Conservation (phyloP, 495 filamentous ascomycete genomes). For the Xylaria longipes region DNA sequence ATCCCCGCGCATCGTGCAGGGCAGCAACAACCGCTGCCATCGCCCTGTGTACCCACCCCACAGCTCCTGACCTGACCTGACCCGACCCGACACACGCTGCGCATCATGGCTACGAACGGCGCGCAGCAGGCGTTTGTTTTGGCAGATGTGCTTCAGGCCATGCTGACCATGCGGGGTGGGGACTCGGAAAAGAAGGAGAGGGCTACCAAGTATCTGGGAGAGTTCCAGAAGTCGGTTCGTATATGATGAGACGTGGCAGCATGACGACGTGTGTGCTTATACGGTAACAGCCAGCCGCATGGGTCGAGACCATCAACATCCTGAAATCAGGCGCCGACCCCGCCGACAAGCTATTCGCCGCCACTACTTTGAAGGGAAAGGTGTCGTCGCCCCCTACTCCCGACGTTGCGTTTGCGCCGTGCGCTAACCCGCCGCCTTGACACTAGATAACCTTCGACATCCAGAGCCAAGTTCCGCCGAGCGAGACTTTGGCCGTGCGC, state of each 20-base stretch:
- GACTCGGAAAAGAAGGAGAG: constrained; percentile 83
- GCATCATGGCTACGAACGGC: constrained; percentile 72
- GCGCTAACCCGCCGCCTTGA: constrained; percentile 14
- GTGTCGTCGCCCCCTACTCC: constrained; percentile 56
- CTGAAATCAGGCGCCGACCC: constrained; percentile 77
- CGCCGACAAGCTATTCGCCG: constrained; percentile 92
- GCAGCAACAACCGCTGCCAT: constrained; percentile 20
- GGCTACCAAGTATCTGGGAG: constrained; percentile 88
- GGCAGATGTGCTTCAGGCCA: constrained; percentile 74
- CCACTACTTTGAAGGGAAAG: constrained; percentile 97
- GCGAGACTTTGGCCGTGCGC: constrained; percentile 75
- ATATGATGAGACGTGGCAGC: constrained; percentile 19
- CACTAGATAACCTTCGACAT: constrained; percentile 58
- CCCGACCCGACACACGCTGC: constrained; percentile 26
- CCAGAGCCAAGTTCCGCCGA: constrained; percentile 72
- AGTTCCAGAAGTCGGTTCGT: constrained; percentile 95
- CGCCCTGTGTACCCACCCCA: constrained; percentile 40
- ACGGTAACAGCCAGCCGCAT: constrained; percentile 72
- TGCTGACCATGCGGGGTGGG: constrained; percentile 89
- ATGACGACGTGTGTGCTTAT: neutral
- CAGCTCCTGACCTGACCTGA: constrained; percentile 31
- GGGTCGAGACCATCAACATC: constrained; percentile 84
- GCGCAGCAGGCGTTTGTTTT: constrained; percentile 76
- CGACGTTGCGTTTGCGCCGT: neutral
- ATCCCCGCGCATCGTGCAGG: constrained; percentile 24